Evolutionary conservation across 257 asterid species (phyloP).

Genomic region (Solanum sejunctum): DNA sequence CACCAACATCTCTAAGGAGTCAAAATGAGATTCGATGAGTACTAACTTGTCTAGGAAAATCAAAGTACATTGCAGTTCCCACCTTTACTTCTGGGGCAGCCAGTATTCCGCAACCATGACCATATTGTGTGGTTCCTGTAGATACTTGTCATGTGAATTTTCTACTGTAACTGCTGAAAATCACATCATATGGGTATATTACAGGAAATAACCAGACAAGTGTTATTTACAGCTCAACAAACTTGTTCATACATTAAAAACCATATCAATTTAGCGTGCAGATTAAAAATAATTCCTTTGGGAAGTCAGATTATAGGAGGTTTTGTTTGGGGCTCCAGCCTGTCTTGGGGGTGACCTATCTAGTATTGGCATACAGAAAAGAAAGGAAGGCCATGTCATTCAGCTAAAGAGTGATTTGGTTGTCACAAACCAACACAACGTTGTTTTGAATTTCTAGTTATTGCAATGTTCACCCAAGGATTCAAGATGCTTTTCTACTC

Average conservation of each 20-base stretch:
- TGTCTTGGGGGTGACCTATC: not conserved
- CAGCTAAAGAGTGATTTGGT: not conserved
- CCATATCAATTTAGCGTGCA: not conserved
- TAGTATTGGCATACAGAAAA: not conserved
- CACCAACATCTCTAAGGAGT: slow-evolving; percentile 76
- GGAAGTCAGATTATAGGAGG: not conserved
- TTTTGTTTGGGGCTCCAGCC: not conserved
- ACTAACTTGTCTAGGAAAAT: slow-evolving; percentile 69
- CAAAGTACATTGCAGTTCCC: slow-evolving; percentile 84
- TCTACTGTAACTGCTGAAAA: not conserved
- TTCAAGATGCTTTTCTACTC: not conserved
- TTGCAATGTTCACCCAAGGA: not conserved
- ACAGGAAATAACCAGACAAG: not conserved
- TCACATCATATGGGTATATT: not conserved
- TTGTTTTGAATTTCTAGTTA: not conserved
- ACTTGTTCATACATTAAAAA: not conserved
- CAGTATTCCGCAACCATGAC: slow-evolving; percentile 72
- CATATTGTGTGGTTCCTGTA: slow-evolving; percentile 70
- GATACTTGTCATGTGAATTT: not conserved
- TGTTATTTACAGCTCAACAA: not conserved
- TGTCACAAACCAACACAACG: not conserved
- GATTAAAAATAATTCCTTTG: not conserved
- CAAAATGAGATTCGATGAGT: slow-evolving; percentile 64
- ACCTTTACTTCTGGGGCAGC: slow-evolving; percentile 90
- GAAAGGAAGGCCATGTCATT: not conserved